phyloP scores from a whole-genome alignment of 371 early-diverging fungal species.

The Coemansia sp. region DNA sequence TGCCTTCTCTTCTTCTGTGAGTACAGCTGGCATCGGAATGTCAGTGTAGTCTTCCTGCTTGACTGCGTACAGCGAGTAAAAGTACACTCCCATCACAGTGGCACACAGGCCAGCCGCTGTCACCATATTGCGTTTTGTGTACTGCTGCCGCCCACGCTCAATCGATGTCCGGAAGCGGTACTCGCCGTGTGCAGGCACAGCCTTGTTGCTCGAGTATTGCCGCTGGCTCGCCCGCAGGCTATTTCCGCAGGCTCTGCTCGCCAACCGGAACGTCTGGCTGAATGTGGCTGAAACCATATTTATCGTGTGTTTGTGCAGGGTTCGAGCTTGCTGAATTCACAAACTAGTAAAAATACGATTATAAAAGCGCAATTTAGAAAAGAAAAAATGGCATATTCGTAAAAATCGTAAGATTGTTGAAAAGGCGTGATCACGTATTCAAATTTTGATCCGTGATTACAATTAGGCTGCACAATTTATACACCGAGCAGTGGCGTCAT shows the following conservation, averaged over 20 bases:
- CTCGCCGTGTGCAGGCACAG: conserved; percentile 28
- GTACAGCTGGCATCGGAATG: conserved; percentile 46
- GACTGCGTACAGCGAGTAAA: conserved; percentile 50
- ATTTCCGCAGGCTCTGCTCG: neutral
- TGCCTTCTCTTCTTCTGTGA: conserved; percentile 30
- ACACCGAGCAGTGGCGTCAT: conserved; percentile 12
- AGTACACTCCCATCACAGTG: conserved; percentile 30
- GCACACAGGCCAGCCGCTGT: conserved; percentile 27
- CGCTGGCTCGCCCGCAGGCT: neutral
- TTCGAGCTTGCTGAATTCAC: no score
- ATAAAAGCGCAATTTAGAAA: no score
- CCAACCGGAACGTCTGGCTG: no score
- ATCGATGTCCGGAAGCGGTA: conserved; percentile 46
- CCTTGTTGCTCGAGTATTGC: neutral
- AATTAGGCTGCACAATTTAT: conserved; percentile 24
- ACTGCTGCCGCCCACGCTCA: conserved; percentile 48
- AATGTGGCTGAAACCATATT: no score
- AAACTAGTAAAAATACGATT: no score
- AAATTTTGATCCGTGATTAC: conserved; percentile 4
- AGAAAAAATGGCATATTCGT: no score
- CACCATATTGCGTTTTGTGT: conserved; percentile 21
- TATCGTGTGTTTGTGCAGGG: no score
- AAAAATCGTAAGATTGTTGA: no score
- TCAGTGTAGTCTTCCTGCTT: conserved; percentile 51
- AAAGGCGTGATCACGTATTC: no score